Conservation (phyloP, 257 asterid species). For the Apocynum venetum region DNA sequence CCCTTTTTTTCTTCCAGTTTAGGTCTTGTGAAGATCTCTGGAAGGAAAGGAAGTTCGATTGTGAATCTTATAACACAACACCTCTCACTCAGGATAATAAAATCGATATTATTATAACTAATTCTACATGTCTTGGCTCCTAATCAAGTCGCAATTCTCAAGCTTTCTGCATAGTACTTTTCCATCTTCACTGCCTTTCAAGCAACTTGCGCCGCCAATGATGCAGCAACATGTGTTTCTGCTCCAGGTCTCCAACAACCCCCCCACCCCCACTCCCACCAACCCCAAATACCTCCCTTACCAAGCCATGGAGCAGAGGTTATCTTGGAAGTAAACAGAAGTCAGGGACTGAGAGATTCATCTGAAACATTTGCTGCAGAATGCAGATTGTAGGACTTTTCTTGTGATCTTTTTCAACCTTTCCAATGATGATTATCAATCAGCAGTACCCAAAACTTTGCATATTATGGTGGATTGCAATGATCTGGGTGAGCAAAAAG, state of each 20-base stretch:
- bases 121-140: background rate
- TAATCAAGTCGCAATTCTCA: background rate
- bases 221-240: background rate
- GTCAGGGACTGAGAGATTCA: background rate
- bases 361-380: background rate
- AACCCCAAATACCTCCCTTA: background rate
- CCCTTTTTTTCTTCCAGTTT: background rate
- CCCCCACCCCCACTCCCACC: background rate
- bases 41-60: background rate
- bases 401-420: too few species aligned
- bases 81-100: background rate
- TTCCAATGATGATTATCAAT: too few species aligned
- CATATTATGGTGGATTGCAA: too few species aligned
- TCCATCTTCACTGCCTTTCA: background rate
- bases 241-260: background rate
- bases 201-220: background rate
- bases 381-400: background rate
- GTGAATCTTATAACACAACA: background rate
- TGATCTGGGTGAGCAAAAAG: background rate
- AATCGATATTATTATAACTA: background rate
- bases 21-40: background rate
- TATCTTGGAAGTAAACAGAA: background rate
- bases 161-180: background rate
- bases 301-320: constrained; percentile 4
- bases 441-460: too few species aligned